Evolutionary conservation across 169 alveolate genomes (phyloP).

Genomic region (Blepharisma undulans): DNA sequence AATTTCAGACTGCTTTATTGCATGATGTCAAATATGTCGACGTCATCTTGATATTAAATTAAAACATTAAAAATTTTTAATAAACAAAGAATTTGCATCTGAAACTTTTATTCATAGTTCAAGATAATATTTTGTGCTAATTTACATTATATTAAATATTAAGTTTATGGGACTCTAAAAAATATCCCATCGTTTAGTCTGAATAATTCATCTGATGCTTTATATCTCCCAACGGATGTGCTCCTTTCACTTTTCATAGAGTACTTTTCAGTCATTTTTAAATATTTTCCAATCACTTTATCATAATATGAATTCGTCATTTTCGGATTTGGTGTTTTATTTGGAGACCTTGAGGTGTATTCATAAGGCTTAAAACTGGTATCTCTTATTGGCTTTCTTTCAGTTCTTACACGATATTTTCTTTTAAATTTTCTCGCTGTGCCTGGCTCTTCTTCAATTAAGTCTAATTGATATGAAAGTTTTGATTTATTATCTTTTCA

Average conservation of each 20-base stretch:
- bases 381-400: background rate
- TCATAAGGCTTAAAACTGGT: background rate
- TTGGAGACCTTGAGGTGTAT: background rate
- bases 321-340: background rate
- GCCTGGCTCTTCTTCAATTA: background rate
- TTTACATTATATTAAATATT: background rate
- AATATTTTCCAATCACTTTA: background rate
- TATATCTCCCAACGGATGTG: background rate
- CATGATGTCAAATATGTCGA: too few species aligned
- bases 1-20: too few species aligned
- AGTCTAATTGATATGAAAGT: background rate
- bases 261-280: background rate
- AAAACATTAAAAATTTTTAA: too few species aligned
- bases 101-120: too few species aligned
- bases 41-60: too few species aligned
- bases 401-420: background rate
- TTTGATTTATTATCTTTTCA: background rate
- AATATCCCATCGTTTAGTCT: background rate
- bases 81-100: too few species aligned
- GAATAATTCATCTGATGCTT: background rate
- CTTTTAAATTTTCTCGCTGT: background rate
- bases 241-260: background rate
- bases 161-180: background rate
- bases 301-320: background rate
- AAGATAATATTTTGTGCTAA: background rate